A percentile compares a stretch with the other conserved stretches of the same genome.
Evolutionary conservation across 805 yeast species (phyloP).

Genomic region (Monosporozyma aquatica): DNA sequence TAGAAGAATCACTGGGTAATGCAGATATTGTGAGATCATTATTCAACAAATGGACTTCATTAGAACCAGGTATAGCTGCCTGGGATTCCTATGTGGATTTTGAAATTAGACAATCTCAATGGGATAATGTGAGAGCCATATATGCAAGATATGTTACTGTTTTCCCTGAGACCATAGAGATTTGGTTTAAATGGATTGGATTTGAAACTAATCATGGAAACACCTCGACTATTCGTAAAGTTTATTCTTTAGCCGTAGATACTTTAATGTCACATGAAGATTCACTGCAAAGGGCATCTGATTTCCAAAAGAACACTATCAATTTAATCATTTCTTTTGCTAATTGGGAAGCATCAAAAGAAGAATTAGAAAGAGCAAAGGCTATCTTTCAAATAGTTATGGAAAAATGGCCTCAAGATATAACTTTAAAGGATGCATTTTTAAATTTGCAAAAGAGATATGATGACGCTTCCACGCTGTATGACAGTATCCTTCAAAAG

Average conservation of each 20-base stretch:
- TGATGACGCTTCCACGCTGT: constrained; percentile 49
- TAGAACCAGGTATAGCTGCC: constrained; percentile 60
- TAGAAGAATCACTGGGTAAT: constrained; percentile 73
- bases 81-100: constrained; percentile 71
- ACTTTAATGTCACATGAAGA: constrained; percentile 28
- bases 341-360: constrained; percentile 53
- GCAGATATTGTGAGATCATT: constrained; percentile 50
- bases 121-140: constrained; percentile 47
- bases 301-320: constrained; percentile 32
- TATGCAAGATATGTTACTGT: constrained; percentile 47
- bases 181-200: constrained; percentile 69
- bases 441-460: constrained; percentile 56
- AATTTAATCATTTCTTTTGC: constrained; percentile 43
- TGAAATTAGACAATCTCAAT: constrained; percentile 58
- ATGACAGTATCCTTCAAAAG: constrained; percentile 42
- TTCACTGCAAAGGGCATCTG: constrained; percentile 9
- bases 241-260: constrained; percentile 62
- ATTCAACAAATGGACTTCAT: constrained; percentile 70
- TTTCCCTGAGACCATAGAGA: constrained; percentile 39
- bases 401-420: constrained; percentile 35
- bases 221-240: constrained; percentile 44
- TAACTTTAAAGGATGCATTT: constrained; percentile 34
- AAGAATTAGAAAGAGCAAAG: constrained; percentile 55
- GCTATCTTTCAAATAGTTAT: constrained; percentile 48
- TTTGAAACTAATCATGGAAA: constrained; percentile 53